Percentiles rank a stretch among this genome's conserved stretches.
Evolutionary conservation across 768 basidiomycete species (phyloP).

Genomic region (Pholiota microspora): DNA sequence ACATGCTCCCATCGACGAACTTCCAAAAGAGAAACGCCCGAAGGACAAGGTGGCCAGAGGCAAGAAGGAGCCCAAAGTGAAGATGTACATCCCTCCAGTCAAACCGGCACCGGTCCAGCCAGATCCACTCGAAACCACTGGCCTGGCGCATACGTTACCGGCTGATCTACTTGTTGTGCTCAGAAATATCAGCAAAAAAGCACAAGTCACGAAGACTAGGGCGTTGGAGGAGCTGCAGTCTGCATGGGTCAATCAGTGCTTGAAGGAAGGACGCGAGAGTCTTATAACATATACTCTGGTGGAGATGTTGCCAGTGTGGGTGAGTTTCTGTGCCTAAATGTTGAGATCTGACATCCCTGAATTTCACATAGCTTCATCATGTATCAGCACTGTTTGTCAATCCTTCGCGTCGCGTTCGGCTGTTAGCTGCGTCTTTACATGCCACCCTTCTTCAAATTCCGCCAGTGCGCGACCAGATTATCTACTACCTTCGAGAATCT

Average conservation of each 20-base stretch:
- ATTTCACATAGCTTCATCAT: slow-evolving; percentile 71
- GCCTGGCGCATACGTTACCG: slow-evolving; percentile 70
- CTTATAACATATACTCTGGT: slow-evolving; percentile 38
- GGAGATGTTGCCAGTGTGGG: slow-evolving; percentile 88
- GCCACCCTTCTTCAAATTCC: slow-evolving; percentile 59
- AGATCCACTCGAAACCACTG: slow-evolving; percentile 86
- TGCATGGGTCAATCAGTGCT: slow-evolving; percentile 60
- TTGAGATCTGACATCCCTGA: slow-evolving; percentile 2
- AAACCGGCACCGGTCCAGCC: slow-evolving; percentile 72
- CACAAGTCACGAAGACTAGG: slow-evolving; percentile 76
- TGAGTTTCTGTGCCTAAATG: slow-evolving; percentile 38
- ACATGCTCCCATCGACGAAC: slow-evolving; percentile 53
- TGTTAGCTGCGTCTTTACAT: slow-evolving; percentile 61
- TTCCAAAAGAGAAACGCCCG: slow-evolving; percentile 41
- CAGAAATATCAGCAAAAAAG: slow-evolving; percentile 84
- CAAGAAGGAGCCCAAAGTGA: slow-evolving; percentile 74
- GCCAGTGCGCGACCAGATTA: slow-evolving; percentile 43
- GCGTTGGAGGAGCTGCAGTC: slow-evolving; percentile 82
- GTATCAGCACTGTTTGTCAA: slow-evolving; percentile 80
- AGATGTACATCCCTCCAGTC: slow-evolving; percentile 83
- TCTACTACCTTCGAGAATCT: slow-evolving; percentile 48
- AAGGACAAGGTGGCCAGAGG: slow-evolving; percentile 51
- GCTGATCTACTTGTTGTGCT: slow-evolving; percentile 83
- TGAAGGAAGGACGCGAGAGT: slow-evolving; percentile 40
- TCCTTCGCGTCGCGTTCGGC: slow-evolving; percentile 72